Percentiles rank a stretch among this genome's conserved stretches.
These are phyloP conservation scores for Protomyces macrosporus DNA, from an alignment of 1,139 yeast species.

Conservation along the genomic window DNA sequence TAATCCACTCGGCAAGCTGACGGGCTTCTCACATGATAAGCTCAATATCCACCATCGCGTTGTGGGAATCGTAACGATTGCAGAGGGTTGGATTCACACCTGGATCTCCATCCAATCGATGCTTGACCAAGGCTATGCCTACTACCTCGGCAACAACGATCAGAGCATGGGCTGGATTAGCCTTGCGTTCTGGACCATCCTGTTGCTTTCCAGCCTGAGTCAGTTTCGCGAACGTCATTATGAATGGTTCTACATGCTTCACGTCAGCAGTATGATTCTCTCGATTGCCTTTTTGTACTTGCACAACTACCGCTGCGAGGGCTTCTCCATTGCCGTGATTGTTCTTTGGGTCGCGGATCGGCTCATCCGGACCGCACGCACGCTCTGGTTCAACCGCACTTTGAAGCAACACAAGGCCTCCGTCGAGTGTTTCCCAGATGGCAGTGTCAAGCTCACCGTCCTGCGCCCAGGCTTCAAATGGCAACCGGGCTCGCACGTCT, in stretches of 20 bases:
- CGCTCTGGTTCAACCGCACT: background rate
- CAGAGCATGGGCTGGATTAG: constrained; percentile 7
- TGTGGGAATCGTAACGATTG: background rate
- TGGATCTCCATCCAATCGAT: constrained; percentile 2
- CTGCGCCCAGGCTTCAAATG: background rate
- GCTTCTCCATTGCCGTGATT: constrained; percentile 1
- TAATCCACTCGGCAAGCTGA: background rate
- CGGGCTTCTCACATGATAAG: background rate
- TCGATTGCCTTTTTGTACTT: background rate
- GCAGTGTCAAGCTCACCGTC: constrained; percentile 3
- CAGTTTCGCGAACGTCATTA: background rate
- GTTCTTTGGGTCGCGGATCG: constrained; percentile 4
- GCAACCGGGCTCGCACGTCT: constrained; percentile 11
- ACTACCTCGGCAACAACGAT: constrained; percentile 8
- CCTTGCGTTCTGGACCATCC: constrained; percentile 1
- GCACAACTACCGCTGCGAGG: constrained; percentile 3
- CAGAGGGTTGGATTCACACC: constrained; percentile 3
- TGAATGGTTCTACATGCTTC: constrained; percentile 1
- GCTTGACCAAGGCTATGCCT: constrained; percentile 1
- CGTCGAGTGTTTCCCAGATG: constrained; percentile 40
- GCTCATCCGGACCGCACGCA: background rate
- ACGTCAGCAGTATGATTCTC: background rate
- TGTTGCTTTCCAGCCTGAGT: background rate
- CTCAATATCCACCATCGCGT: constrained; percentile 1
- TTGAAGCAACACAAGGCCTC: background rate